phyloP scores from a whole-genome alignment of 78 protist genomes.

The Pigoraptor vietnamica region DNA sequence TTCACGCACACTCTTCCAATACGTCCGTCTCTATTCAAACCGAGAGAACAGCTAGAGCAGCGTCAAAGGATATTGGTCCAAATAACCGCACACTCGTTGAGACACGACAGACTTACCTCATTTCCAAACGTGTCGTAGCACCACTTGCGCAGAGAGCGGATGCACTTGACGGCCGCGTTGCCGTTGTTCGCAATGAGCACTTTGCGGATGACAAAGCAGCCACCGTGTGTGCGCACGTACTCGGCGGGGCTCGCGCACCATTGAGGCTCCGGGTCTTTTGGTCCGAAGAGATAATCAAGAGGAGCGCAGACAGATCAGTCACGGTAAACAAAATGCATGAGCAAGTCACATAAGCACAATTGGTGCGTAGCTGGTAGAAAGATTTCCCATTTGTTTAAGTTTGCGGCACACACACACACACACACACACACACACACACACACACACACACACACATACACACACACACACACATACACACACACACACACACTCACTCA shows the following conservation, averaged over 20 bases:
- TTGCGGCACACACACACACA: too few species aligned
- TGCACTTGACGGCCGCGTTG: slow-evolving; percentile 94
- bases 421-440: too few species aligned
- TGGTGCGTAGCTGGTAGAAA: too few species aligned
- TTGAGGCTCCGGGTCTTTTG: too few species aligned
- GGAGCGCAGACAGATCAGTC: too few species aligned
- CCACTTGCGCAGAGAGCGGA: slow-evolving; percentile 89
- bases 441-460: too few species aligned
- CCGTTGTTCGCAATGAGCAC: slow-evolving; percentile 96
- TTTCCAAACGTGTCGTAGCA: slow-evolving; percentile 77
- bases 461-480: not conserved
- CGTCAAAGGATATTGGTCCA: not conserved
- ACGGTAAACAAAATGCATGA: too few species aligned
- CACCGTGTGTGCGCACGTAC: not conserved
- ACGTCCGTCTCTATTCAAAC: too few species aligned
- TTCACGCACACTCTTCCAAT: too few species aligned
- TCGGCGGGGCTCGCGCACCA: slow-evolving; percentile 6
- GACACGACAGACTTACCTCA: slow-evolving; percentile 24
- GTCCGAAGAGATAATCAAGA: too few species aligned
- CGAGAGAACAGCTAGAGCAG: not conserved
- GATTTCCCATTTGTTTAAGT: too few species aligned
- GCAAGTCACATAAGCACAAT: too few species aligned
- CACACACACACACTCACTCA: not conserved
- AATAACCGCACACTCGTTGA: not conserved
- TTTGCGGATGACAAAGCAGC: not conserved